Percentiles rank a stretch among this genome's conserved stretches.
Evolutionary conservation across 2,329 filamentous ascomycete species (phyloP).

Genomic region (Pseudopyrenochaeta lycopersici): DNA sequence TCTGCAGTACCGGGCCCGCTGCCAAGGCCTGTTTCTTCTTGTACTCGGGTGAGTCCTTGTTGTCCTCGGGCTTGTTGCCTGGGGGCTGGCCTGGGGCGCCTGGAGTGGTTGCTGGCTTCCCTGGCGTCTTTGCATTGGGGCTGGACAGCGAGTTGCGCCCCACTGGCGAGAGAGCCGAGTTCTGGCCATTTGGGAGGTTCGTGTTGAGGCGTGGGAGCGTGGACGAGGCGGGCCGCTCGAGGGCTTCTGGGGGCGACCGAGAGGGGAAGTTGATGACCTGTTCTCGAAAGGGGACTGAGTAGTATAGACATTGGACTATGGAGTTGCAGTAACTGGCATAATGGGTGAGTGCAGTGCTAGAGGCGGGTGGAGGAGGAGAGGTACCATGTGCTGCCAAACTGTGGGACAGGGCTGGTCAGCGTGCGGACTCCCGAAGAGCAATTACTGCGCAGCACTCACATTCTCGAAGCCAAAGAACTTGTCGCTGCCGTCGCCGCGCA

Average conservation of each 20-base stretch:
- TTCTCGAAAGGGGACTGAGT: conserved; percentile 92
- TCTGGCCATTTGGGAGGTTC: conserved; percentile 47
- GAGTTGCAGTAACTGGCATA: conserved; percentile 90
- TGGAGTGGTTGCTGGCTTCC: conserved; percentile 52
- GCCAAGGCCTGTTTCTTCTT: conserved; percentile 97
- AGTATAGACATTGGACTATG: conserved; percentile 96
- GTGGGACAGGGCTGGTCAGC: conserved; percentile 34
- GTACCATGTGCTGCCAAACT: conserved; percentile 99
- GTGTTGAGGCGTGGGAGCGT: conserved; percentile 50
- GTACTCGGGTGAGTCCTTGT: conserved; percentile 92
- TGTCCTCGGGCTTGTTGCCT: conserved; percentile 82
- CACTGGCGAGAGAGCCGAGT: conserved; percentile 63
- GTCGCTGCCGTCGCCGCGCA: conserved; percentile 89
- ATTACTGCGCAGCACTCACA: conserved; percentile 65
- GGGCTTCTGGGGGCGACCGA: conserved; percentile 72
- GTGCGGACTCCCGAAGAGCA: conserved; percentile 11
- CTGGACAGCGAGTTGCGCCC: conserved; percentile 54
- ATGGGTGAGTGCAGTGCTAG: conserved; percentile 17
- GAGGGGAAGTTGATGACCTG: conserved; percentile 91
- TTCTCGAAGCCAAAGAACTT: conserved; percentile 99
- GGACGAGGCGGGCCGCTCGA: conserved; percentile 63
- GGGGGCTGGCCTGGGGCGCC: conserved; percentile 64
- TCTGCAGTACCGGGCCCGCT: conserved; percentile 84
- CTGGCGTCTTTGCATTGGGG: conserved; percentile 42
- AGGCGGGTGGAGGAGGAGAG: conserved; percentile 23